phyloP scores from a whole-genome alignment of 495 filamentous ascomycete species.

The Haplographium delicatum region DNA sequence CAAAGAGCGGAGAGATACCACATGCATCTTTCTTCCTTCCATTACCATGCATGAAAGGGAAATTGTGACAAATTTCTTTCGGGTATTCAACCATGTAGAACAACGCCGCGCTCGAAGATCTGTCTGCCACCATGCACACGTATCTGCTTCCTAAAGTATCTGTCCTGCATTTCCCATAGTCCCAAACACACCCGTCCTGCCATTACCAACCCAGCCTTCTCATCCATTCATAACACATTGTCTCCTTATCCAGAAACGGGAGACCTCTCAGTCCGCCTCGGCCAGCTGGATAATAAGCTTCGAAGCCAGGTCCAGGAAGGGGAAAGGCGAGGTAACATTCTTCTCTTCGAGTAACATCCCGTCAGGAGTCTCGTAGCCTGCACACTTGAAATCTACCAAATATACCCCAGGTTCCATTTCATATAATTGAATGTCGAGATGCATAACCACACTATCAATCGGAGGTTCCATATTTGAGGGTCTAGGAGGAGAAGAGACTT shows the following conservation, averaged over 20 bases:
- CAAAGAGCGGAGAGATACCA: constrained; percentile 5
- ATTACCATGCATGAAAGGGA: constrained; percentile 2
- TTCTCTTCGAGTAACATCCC: constrained; percentile 61
- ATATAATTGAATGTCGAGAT: constrained; percentile 95
- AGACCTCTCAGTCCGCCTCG: constrained; percentile 48
- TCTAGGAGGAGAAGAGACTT: constrained; percentile 23
- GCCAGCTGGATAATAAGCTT: constrained; percentile 71
- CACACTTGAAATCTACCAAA: constrained; percentile 97
- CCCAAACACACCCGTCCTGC: background rate
- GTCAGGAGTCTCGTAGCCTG: constrained; percentile 81
- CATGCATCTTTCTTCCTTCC: constrained; percentile 1
- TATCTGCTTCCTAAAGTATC: background rate
- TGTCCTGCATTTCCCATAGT: background rate
- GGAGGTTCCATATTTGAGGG: constrained; percentile 29
- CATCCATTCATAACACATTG: background rate
- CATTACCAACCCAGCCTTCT: background rate
- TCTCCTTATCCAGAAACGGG: background rate
- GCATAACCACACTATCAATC: constrained; percentile 65
- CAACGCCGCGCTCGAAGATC: constrained; percentile 18
- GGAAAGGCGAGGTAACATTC: constrained; percentile 69
- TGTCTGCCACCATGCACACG: background rate
- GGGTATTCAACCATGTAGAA: constrained; percentile 20
- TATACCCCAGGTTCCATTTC: constrained; percentile 90
- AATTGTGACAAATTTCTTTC: constrained; percentile 3
- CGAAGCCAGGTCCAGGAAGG: constrained; percentile 70